Base-by-base conservation (phyloP, 2,329 filamentous ascomycete genomes). In the Onygenales sp. region DNA sequence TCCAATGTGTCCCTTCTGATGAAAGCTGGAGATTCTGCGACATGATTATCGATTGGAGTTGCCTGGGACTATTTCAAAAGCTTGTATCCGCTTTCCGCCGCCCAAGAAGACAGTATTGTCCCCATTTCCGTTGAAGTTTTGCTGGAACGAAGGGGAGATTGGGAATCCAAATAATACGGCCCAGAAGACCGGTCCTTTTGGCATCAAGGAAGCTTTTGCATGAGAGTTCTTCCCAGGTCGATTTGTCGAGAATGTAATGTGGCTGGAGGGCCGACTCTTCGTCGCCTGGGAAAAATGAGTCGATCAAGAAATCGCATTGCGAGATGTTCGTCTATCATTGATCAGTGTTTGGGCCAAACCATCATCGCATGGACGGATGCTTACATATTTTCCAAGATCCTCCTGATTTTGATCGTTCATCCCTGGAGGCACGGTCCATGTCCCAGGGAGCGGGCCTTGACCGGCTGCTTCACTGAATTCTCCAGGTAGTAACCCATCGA, bases 361-460 rank as follows among this genome's bases (percentile, higher is more conserved):
- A 43, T 13, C 35, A 33, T 13, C 33, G 48, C 14, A 11, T 43
- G 35, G 4, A 39, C 5, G 7, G 13, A 8, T 2, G 67, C 80
- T 73, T 66, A 84, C 86, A 67, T 97, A 95, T 81, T 97, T 98
- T 55, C 82, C 80, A 57, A 79, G 67, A 66, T 98, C 93, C 69
- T 96, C 91, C 59, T 84, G 76, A 63, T 98, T 98, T 58, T 83
- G 81, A 66, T 95, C 89, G 66, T 98, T 98, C 83, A 98, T 89
- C 2, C 92, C 92, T 48, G 76, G 74, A 0, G 93, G 87, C 1
- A 86, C 80, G 54, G 88, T 74, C 82, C 89, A 95, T 1, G 91
- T 89, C n/a, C 90, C 91, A 43, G 87, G 81, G 70, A 87, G 89
- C 57, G 89, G 77, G 2, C 84, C 87, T 60, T 86, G 85, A 6